Evolutionary conservation across 371 early-diverging fungal genomes (phyloP), one percentile per base, ranked within the genome.

Genomic region (Actinomucor elegans): DNA sequence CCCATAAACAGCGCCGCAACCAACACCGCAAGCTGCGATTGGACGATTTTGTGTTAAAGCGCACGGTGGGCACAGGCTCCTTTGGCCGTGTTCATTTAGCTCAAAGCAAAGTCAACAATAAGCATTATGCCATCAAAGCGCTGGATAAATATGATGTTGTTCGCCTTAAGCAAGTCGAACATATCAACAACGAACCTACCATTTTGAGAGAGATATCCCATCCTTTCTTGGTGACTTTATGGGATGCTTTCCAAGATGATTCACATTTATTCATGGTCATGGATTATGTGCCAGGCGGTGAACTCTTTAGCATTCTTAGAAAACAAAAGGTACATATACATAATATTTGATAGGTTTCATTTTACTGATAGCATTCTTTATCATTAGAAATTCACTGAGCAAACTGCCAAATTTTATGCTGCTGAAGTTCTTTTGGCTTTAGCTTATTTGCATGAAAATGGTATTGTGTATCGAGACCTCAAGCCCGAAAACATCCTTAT

Each of bases 281-380:
- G 94, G 98, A 97, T 58, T 98, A 96, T 70, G 79, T 95, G 8
- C 94, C 92, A 50, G 99, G 99, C 5, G 99, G 99, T 3, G 99
- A 98, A 70, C 81, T 94, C 20, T 96, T 94, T 5, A 85, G 88
- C 4, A 76, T 87, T 71, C 74, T 87, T 36, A 69, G 81, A 40
- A 64, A 85, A 48, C 78, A 81, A 85, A 96, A 72, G 66, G 64
- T 64, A 50, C 80, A 81, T 11, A 40, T 40, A 5, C n/a, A n/a
- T n/a, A n/a, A n/a, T n/a, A n/a, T n/a, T 96, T 61, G 95, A 96
- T 2, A 85, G 31, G 11, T 31, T 31, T 31, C 15, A 27, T 18
- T 79, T 66, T 88, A 89, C 31, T 91, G 91, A 68, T 68, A 94
- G 62, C 86, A 89, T 57, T 5, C 52, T 87, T 90, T 90, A 92